Evolutionary conservation across 73 alveolate genomes (phyloP), one percentile per base, ranked within the genome.

Genomic region (Paramecium biaurelia): DNA sequence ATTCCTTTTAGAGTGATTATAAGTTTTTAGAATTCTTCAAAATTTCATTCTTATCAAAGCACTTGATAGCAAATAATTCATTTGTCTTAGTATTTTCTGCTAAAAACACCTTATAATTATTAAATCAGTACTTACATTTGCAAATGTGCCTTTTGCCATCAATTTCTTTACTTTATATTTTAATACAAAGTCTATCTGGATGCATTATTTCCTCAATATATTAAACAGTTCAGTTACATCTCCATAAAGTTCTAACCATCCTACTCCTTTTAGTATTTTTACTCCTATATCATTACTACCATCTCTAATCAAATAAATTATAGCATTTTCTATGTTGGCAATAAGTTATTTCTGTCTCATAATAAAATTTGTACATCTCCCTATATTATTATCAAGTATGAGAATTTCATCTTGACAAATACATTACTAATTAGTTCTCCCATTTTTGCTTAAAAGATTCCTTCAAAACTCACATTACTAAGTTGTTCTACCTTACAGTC

Each of bases 91-190:
- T 7, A 28, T 58, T 58, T 20, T 58, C 76, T 58, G 76, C 76
- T 42, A 58, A 58, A 58, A 58, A 58, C 2, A 58, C 76, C 76
- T 58, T 21, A 6, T 5, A 58, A 15, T 24, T 20, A 58, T 58
- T 23, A 24, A 58, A 28, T 58, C 32, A 58, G 58, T 47, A 47
- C 58, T 47, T 58, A 58, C 76, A 58, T 58, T 58, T 7, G 76
- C 76, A 58, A 58, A 58, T 21, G 76, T 58, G 8, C 76, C 76
- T 58, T 58, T 58, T 21, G 76, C 76, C 76, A 58, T 58, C 76
- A 58, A 7, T 10, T 58, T 58, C 20, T 58, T 58, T 6, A 58
- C 76, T 4, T 58, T 58, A 58, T 58, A 58, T 58, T 58, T 58
- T 58, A 58, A 58, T 58, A 58, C 76, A 58, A 58, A 58, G 37